Percentiles rank a stretch among this genome's conserved stretches.
Conservation (phyloP, 306 rosid genomes). For the Cucurbita moschata region DNA sequence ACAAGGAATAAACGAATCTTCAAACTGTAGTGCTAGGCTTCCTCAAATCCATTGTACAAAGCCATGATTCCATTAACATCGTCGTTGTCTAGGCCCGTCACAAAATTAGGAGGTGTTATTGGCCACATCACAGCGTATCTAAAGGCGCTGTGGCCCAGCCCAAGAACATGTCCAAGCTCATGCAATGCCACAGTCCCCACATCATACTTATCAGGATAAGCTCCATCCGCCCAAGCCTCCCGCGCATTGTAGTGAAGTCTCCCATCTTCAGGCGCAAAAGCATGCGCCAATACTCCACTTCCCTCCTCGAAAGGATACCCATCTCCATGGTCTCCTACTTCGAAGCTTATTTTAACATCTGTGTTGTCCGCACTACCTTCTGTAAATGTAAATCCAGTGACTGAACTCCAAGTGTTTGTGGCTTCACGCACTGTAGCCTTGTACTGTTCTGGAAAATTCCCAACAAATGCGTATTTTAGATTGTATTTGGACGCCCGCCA, state of each 20-base stretch:
- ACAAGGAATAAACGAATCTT: not conserved
- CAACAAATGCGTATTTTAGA: no score
- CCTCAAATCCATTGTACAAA: not conserved
- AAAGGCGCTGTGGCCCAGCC: not conserved
- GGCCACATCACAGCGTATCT: not conserved
- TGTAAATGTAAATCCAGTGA: not conserved
- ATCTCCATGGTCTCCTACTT: not conserved
- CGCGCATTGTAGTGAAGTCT: not conserved
- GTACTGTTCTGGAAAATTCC: no score
- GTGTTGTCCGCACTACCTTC: not conserved
- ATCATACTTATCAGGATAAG: no score
- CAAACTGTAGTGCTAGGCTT: no score
- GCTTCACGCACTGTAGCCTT: not conserved
- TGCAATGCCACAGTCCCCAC: not conserved
- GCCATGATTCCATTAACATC: not conserved
- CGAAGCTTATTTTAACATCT: not conserved
- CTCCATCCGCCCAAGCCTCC: not conserved
- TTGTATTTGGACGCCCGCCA: no score
- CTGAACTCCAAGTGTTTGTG: not conserved
- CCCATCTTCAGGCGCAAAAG: not conserved
- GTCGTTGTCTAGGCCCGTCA: not conserved
- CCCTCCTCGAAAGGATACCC: not conserved
- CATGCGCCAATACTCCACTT: not conserved
- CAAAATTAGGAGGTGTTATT: no score
- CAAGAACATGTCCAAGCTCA: slow-evolving; percentile 2